Evolutionary conservation across 129 eudicot species (phyloP).

Genomic region (Saussurea involucrata): DNA sequence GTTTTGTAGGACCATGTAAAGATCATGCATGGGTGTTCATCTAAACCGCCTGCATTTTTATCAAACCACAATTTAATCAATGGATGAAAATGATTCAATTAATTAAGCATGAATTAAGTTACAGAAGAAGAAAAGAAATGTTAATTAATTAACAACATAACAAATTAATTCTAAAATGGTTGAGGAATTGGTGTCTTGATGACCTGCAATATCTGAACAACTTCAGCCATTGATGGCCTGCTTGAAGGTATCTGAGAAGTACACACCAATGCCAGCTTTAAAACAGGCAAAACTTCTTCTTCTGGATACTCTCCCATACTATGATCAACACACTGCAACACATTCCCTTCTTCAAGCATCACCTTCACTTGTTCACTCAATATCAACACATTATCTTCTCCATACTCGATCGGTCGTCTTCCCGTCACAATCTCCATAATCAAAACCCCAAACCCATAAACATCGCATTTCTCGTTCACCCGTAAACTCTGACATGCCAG

Average conservation of each 20-base stretch:
- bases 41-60: no score
- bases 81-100: neutral
- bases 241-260: conserved; percentile 97
- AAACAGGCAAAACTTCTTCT: conserved; percentile 85
- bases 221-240: conserved; percentile 93
- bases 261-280: conserved; percentile 88
- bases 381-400: conserved; percentile 83
- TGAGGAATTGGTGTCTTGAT: conserved; percentile 75
- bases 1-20: no score
- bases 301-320: conserved; percentile 78
- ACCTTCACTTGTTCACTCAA: conserved; percentile 72
- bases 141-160: neutral
- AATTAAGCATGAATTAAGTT: neutral
- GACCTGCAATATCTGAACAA: conserved; percentile 90
- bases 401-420: conserved; percentile 78
- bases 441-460: conserved; percentile 84
- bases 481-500: conserved; percentile 86
- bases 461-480: conserved; percentile 90
- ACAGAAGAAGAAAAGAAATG: neutral
- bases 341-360: conserved; percentile 80
- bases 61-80: no score
- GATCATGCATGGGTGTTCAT: no score
- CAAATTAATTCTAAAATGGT: conserved; percentile 21
- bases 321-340: conserved; percentile 72
- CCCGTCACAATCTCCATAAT: conserved; percentile 79